These are phyloP conservation scores for Ampelocalamus luodianensis DNA, from an alignment of 176 grass and related monocot genomes.

Conservation along the genomic window DNA sequence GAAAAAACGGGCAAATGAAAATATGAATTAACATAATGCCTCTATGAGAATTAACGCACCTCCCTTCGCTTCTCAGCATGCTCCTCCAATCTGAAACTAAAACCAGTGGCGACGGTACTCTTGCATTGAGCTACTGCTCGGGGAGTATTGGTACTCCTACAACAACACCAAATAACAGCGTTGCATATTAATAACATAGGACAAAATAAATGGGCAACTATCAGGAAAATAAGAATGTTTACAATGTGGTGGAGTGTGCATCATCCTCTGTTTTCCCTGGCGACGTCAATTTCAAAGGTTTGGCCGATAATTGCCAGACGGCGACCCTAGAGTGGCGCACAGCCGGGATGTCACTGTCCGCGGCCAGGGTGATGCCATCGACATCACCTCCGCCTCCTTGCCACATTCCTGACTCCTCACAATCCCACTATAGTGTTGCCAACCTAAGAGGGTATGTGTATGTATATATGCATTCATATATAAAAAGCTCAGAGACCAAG, in stretches of 20 bases:
- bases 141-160: slow-evolving; percentile 66
- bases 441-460: no score
- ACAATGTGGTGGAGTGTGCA: slow-evolving; percentile 70
- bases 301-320: no score
- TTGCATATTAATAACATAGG: slow-evolving; percentile 7
- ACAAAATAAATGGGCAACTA: slow-evolving; percentile 25
- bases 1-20: background rate
- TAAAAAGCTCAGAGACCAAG: no score
- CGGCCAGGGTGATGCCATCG: no score
- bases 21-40: background rate
- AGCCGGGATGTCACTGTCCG: no score
- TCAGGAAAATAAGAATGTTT: slow-evolving; percentile 29
- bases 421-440: no score
- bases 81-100: slow-evolving; percentile 79
- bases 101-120: slow-evolving; percentile 48
- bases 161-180: slow-evolving; percentile 27
- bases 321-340: no score
- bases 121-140: slow-evolving; percentile 43
- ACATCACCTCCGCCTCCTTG: no score
- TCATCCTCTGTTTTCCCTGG: slow-evolving; percentile 66
- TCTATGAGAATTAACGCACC: slow-evolving; percentile 37
- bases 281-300: slow-evolving; percentile 40
- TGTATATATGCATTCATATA: no score
- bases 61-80: slow-evolving; percentile 93
- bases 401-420: no score